Evolutionary conservation across 2,329 filamentous ascomycete species (phyloP).

Genomic region (Apiospora rasikravindrae): DNA sequence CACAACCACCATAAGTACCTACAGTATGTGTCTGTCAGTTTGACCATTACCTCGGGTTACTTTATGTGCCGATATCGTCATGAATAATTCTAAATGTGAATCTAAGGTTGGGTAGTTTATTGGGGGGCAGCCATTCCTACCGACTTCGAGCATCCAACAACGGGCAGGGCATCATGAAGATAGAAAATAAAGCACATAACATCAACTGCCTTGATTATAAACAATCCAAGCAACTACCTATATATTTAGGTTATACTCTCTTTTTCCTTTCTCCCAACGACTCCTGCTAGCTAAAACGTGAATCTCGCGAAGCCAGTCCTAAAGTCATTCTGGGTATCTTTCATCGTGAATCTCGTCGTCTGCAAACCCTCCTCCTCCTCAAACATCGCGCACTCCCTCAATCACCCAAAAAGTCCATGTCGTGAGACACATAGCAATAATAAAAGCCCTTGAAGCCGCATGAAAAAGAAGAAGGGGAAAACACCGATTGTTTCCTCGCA

Average conservation of each 20-base stretch:
- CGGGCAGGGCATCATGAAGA: too few species aligned
- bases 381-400: not conserved
- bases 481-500: not conserved
- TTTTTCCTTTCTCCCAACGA: not conserved
- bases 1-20: too few species aligned
- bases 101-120: too few species aligned
- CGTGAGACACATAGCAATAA: not conserved
- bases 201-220: not conserved
- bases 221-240: not conserved
- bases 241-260: not conserved
- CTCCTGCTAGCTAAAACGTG: not conserved
- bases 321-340: constrained; percentile 12
- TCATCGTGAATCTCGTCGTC: not conserved
- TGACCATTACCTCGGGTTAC: too few species aligned
- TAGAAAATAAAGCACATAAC: too few species aligned
- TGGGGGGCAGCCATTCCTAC: too few species aligned
- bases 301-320: not conserved
- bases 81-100: too few species aligned
- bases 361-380: not conserved
- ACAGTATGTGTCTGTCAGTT: too few species aligned
- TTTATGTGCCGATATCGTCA: too few species aligned
- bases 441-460: not conserved
- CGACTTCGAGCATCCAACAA: too few species aligned
- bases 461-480: not conserved
- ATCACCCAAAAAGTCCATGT: not conserved